These are phyloP conservation scores for Ustilago hordei DNA, from an alignment of 1,284 basidiomycete species.

Conservation along the genomic window DNA sequence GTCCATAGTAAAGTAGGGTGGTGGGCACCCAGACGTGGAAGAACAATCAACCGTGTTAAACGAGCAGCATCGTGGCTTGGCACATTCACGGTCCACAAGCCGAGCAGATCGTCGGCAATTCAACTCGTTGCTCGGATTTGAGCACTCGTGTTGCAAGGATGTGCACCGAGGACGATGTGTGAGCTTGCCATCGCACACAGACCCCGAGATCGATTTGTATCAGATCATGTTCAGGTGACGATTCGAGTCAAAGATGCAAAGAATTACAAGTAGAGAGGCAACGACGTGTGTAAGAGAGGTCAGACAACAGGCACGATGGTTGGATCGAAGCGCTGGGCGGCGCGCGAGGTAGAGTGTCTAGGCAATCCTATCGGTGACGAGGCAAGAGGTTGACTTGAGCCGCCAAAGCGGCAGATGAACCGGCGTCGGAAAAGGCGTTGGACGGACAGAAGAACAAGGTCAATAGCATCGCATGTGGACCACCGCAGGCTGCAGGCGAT, in stretches of 20 bases:
- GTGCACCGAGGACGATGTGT: neutral
- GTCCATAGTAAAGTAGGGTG: too few relatives aligned
- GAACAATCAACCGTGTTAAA: neutral
- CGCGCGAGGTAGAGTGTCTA: too few relatives aligned
- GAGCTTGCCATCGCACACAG: neutral
- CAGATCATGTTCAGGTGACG: conserved; percentile 6
- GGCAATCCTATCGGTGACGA: too few relatives aligned
- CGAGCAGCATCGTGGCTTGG: neutral
- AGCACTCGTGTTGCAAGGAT: neutral
- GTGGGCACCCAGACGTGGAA: neutral
- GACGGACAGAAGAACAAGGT: too few relatives aligned
- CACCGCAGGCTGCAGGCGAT: too few relatives aligned
- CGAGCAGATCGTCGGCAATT: neutral
- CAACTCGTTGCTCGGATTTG: neutral
- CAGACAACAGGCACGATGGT: too few relatives aligned
- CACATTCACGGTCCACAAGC: conserved; percentile 12
- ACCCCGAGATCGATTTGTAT: neutral
- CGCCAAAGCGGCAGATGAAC: too few relatives aligned
- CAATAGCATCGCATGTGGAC: too few relatives aligned
- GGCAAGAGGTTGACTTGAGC: too few relatives aligned
- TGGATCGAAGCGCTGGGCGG: too few relatives aligned
- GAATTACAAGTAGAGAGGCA: neutral
- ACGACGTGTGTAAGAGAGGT: neutral
- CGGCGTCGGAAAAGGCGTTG: too few relatives aligned
- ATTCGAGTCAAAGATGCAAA: conserved; percentile 15